Conservation (phyloP, 2,329 filamentous ascomycete species). For the Ampelomyces quisqualis region DNA sequence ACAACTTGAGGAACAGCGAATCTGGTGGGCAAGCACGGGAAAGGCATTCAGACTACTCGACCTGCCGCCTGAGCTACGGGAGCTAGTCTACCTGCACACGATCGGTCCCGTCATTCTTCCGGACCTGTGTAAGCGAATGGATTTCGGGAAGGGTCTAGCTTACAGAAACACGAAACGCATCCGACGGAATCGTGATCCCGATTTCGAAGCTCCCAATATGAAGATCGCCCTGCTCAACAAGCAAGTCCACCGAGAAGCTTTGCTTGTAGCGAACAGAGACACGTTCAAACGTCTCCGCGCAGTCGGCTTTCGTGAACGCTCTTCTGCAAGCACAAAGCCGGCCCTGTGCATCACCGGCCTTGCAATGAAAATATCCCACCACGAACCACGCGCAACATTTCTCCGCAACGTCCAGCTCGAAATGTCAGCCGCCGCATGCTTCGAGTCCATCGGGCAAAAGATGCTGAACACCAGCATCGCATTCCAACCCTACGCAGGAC, state of each 20-base stretch:
- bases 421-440: conserved; percentile 11
- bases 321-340: background rate
- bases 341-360: background rate
- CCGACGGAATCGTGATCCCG: conserved; percentile 11
- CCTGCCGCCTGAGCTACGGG: conserved; percentile 16
- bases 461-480: no score
- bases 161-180: background rate
- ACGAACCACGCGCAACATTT: background rate
- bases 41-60: conserved; percentile 12
- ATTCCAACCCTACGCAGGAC: background rate
- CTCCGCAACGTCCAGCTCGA: conserved; percentile 15
- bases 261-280: conserved; percentile 1
- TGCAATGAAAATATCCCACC: background rate
- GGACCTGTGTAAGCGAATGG: background rate
- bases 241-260: conserved; percentile 7
- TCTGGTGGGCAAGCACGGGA: conserved; percentile 18
- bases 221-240: conserved; percentile 16
- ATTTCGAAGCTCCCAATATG: conserved; percentile 11
- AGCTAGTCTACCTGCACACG: conserved; percentile 12
- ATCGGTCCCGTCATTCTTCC: conserved; percentile 15
- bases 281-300: conserved; percentile 10
- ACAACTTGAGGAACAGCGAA: conserved; percentile 14
- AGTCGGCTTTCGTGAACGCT: background rate
- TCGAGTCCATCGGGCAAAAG: conserved; percentile 9
- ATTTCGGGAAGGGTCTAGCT: conserved; percentile 8